Evolutionary conservation across 305 asterid genomes (phyloP).

Genomic region (Rubia tinctorum): DNA sequence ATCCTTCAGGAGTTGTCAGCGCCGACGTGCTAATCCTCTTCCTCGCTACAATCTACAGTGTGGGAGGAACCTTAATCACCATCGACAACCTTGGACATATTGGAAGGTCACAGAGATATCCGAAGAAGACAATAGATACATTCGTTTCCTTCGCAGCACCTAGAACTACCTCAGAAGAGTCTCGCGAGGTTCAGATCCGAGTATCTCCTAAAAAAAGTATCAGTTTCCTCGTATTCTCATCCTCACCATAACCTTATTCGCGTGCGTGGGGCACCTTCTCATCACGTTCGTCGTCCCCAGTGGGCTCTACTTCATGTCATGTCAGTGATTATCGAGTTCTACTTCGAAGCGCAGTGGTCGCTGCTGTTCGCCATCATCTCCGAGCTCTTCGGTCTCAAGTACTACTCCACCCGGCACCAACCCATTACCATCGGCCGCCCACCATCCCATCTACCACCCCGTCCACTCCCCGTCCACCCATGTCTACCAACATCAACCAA

Average conservation of each 20-base stretch:
- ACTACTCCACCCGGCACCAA: slow-evolving; percentile 78
- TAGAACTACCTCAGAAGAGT: slow-evolving; percentile 83
- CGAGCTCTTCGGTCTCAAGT: slow-evolving; percentile 76
- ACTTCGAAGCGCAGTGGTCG: slow-evolving; percentile 93
- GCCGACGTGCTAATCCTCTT: slow-evolving; percentile 63
- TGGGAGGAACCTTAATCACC: slow-evolving; percentile 80
- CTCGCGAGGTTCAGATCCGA: slow-evolving; percentile 60
- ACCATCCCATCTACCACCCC: too few relatives aligned
- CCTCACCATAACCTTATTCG: slow-evolving; percentile 39
- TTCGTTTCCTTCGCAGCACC: slow-evolving; percentile 75
- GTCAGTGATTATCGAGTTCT: slow-evolving; percentile 78
- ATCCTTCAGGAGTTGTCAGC: slow-evolving; percentile 80
- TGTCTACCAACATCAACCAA: too few relatives aligned
- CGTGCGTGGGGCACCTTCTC: slow-evolving; percentile 62
- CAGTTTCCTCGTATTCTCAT: slow-evolving; percentile 59
- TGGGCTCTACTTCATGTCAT: slow-evolving; percentile 75
- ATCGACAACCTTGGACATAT: slow-evolving; percentile 77
- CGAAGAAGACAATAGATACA: slow-evolving; percentile 52
- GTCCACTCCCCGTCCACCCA: too few relatives aligned
- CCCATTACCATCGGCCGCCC: too few relatives aligned
- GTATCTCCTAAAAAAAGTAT: slow-evolving; percentile 51
- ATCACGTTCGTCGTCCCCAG: slow-evolving; percentile 58
- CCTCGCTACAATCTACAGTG: slow-evolving; percentile 64
- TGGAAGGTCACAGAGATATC: slow-evolving; percentile 59
- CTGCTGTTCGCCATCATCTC: slow-evolving; percentile 74